phyloP scores from a whole-genome alignment of 768 basidiomycete genomes.

The Sporobolomyces roseus region DNA sequence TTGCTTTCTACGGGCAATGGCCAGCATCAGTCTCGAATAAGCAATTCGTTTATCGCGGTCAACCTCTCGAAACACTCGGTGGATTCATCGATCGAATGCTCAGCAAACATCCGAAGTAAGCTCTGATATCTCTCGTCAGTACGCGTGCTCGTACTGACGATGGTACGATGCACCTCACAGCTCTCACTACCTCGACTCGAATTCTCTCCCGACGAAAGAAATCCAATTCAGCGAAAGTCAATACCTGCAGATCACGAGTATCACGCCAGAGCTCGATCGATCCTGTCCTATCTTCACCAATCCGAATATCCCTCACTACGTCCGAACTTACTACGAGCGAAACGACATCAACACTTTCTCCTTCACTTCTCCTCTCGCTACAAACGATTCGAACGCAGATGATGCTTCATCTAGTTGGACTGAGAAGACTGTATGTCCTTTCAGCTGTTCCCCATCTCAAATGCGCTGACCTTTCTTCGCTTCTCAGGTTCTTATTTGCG shows the following conservation, averaged over 20 bases:
- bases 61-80: constrained; percentile 89
- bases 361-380: constrained; percentile 64
- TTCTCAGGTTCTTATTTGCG: constrained; percentile 57
- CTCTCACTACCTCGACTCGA: constrained; percentile 69
- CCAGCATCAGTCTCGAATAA: constrained; percentile 78
- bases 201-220: constrained; percentile 74
- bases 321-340: constrained; percentile 77
- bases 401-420: constrained; percentile 57
- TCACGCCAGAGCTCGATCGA: constrained; percentile 76
- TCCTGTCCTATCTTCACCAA: constrained; percentile 62
- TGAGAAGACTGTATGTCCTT: constrained; percentile 63
- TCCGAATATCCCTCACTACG: constrained; percentile 33
- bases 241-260: constrained; percentile 82
- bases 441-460: not conserved
- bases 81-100: constrained; percentile 70
- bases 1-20: constrained; percentile 89
- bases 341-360: constrained; percentile 82
- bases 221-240: constrained; percentile 72
- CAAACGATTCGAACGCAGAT: constrained; percentile 48
- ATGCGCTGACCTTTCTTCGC: not conserved
- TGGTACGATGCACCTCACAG: constrained; percentile 57
- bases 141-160: not conserved
- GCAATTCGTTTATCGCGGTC: constrained; percentile 87
- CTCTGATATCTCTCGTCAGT: not conserved
- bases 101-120: constrained; percentile 28